These are phyloP conservation scores for Aspergillus novofumigatus DNA, from an alignment of 2,329 filamentous ascomycete species.

Conservation along the genomic window DNA sequence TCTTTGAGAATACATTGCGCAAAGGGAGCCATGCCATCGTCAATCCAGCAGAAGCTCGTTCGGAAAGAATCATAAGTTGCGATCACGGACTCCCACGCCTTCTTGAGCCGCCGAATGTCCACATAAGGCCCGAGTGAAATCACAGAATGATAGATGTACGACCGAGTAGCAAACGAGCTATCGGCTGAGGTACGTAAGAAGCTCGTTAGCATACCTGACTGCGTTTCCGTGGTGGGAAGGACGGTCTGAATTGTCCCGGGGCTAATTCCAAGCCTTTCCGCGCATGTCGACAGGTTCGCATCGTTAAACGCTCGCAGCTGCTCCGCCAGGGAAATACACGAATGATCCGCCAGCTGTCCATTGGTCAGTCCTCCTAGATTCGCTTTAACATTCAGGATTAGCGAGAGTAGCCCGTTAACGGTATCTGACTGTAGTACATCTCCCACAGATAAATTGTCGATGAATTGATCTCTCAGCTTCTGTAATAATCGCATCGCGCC, in stretches of 20 bases:
- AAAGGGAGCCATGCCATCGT: conserved; percentile 34
- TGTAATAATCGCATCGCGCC: conserved; percentile 33
- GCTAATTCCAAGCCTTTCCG: conserved; percentile 14
- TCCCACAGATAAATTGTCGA: conserved; percentile 21
- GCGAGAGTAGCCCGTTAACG: conserved; percentile 19
- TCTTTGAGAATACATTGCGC: conserved; percentile 28
- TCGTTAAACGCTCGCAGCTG: conserved; percentile 15
- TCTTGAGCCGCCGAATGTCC: conserved; percentile 19
- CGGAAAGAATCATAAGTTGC: conserved; percentile 29
- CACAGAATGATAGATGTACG: conserved; percentile 31
- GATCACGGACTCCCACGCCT: conserved; percentile 23
- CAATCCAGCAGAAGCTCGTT: conserved; percentile 29
- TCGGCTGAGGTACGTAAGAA: conserved; percentile 23
- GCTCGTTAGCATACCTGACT: conserved; percentile 34
- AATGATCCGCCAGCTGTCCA: not conserved
- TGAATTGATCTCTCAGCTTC: conserved; percentile 22
- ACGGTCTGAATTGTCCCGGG: conserved; percentile 22
- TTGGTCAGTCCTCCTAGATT: not conserved
- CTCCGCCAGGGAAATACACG: not conserved
- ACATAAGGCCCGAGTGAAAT: conserved; percentile 21
- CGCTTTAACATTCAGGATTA: not conserved
- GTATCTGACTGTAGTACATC: conserved; percentile 29
- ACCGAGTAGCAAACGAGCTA: conserved; percentile 13
- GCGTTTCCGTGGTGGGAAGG: conserved; percentile 32
- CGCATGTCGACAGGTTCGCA: conserved; percentile 15